These are phyloP conservation scores for Fomitopsis serialis DNA, from an alignment of 768 basidiomycete genomes.

Conservation along the genomic window DNA sequence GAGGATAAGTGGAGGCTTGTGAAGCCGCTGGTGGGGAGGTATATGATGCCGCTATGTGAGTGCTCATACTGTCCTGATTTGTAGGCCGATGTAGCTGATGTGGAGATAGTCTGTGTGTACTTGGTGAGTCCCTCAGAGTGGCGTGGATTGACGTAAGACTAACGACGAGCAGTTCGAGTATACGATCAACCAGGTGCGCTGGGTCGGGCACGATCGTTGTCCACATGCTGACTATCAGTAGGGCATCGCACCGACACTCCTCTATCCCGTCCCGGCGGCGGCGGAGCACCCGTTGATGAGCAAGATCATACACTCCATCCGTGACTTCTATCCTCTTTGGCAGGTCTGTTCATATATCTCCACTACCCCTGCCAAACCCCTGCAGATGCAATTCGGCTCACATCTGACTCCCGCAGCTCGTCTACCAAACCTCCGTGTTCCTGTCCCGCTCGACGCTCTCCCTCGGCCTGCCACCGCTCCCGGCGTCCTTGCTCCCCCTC, in stretches of 20 bases:
- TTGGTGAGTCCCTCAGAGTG: constrained; percentile 36
- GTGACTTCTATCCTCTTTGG: constrained; percentile 96
- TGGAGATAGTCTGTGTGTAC: constrained; percentile 50
- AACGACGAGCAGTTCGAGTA: constrained; percentile 72
- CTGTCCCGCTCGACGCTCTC: constrained; percentile 89
- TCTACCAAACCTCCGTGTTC: constrained; percentile 90
- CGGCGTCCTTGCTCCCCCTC: constrained; percentile 57
- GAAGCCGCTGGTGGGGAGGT: constrained; percentile 70
- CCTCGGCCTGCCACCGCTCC: constrained; percentile 76
- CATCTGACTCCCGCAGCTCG: constrained; percentile 40
- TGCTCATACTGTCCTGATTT: constrained; percentile 10
- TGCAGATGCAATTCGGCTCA: background rate
- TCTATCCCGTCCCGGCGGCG: constrained; percentile 77
- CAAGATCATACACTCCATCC: constrained; percentile 73
- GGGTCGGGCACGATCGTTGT: background rate
- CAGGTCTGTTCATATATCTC: constrained; percentile 47
- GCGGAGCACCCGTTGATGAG: constrained; percentile 58
- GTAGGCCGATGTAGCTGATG: background rate
- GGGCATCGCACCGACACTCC: constrained; percentile 85
- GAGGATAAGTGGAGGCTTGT: constrained; percentile 79
- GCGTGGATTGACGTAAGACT: constrained; percentile 22
- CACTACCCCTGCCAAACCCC: background rate
- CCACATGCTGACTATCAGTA: constrained; percentile 22
- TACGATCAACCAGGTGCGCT: constrained; percentile 77
- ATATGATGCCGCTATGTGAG: constrained; percentile 93